Evolutionary conservation across 441 rosid species (phyloP), one percentile per base, ranked within the genome.

Genomic region (Mallotus repandus): DNA sequence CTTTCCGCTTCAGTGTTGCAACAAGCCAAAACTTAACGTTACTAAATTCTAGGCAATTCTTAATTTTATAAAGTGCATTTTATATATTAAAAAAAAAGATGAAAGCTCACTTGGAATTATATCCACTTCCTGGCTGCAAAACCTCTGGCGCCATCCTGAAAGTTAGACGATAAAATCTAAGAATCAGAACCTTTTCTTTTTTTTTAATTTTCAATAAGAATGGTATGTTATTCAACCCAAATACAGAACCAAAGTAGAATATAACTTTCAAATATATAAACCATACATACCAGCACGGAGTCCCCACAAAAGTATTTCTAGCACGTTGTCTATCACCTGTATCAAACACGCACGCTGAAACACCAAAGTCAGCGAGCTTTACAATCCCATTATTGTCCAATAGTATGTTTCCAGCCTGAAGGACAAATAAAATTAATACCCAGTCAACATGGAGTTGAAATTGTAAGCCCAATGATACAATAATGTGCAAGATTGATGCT

Each of bases 101-200:
- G 32, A 62, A 67, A 65, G 85, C 99, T 86, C 77, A 96, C 99
- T 91, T 96, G 77, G 94, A 91, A 84, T 94, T 88, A 78, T 94
- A 96, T 84, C 98, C 98, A 81, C 93, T 89, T 79, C 95, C 98
- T n/a, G 96, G 97, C 89, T 96, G 99, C 81, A 96, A 82, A 56
- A 96, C 99, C 86, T 96, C 99, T 1, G 98, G 98, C 54, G 98
- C 98, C 98, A 94, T 96, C 99, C 99, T 96, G 86, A 69, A 82
- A 81, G 74, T 68, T 55, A 77, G 72, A 77, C 66, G 55, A 76
- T 69, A 57, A 69, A 66, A 72, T 52, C n/a, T 64, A 69, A 57
- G 46, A 9, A 60, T 49, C 35, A 71, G 50, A 61, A 4, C 10
- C 4, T 49, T 55, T 56, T 38, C 9, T 13, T 69, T 21, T 69